Evolutionary conservation across 2,329 filamentous ascomycete genomes (phyloP).

Genomic region (Nemania sp.): DNA sequence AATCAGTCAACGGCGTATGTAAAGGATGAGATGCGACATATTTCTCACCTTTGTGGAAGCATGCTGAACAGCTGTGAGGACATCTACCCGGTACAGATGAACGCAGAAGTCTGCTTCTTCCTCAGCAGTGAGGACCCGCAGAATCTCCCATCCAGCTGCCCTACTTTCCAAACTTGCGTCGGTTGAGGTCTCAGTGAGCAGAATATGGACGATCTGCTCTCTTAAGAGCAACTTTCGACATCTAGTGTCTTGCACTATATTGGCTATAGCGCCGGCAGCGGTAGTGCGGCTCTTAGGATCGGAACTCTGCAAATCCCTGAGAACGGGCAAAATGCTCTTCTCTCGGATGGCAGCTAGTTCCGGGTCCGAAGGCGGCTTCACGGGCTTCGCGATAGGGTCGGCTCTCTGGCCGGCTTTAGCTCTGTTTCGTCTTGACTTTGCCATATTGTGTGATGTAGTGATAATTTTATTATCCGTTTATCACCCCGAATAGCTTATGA

Average conservation of each 20-base stretch:
- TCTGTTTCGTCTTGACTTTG: constrained; percentile 68
- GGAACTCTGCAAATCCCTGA: constrained; percentile 69
- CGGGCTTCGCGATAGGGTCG: constrained; percentile 67
- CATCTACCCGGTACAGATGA: constrained; percentile 71
- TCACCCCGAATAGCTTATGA: neutral
- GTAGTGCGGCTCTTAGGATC: constrained; percentile 69
- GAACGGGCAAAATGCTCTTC: constrained; percentile 71
- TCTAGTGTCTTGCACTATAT: constrained; percentile 70
- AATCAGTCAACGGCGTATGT: constrained; percentile 3
- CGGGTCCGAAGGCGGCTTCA: constrained; percentile 72
- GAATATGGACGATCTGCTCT: constrained; percentile 73
- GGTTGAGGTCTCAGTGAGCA: constrained; percentile 73
- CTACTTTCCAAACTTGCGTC: constrained; percentile 72
- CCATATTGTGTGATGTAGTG: constrained; percentile 58
- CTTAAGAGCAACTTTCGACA: constrained; percentile 74
- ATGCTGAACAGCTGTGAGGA: constrained; percentile 70
- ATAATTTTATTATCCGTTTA: neutral
- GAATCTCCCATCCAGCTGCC: constrained; percentile 75
- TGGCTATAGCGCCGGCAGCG: constrained; percentile 70
- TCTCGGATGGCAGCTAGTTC: constrained; percentile 73
- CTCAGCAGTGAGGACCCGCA: constrained; percentile 70
- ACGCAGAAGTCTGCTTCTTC: constrained; percentile 76
- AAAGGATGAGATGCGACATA: constrained; percentile 19
- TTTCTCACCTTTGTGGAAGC: constrained; percentile 64
- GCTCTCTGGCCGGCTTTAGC: constrained; percentile 61